phyloP scores from a whole-genome alignment of 1,284 basidiomycete genomes.

The Pterulicium gracile region DNA sequence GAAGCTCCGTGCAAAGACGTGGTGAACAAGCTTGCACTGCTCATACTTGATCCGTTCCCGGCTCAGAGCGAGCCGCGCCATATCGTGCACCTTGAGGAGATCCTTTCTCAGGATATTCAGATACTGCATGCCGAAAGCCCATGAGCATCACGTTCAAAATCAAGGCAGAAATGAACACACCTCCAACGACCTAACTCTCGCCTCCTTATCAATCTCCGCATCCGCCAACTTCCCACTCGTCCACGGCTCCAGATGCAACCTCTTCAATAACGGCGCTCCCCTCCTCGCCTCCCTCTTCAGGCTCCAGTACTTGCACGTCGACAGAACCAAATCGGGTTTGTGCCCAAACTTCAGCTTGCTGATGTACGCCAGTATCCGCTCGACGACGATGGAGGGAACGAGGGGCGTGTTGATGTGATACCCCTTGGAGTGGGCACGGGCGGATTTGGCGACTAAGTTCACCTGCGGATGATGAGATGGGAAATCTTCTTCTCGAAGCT shows the following conservation, averaged over 20 bases:
- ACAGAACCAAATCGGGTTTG: conserved; percentile 67
- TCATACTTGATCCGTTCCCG: conserved; percentile 80
- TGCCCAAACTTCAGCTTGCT: conserved; percentile 65
- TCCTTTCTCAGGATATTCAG: conserved; percentile 68
- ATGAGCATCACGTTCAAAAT: background rate
- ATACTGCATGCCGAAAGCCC: conserved; percentile 33
- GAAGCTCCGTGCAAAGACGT: conserved; percentile 52
- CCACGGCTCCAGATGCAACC: conserved; percentile 96
- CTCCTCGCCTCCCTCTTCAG: conserved; percentile 88
- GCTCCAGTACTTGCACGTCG: conserved; percentile 93
- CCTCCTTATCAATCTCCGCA: conserved; percentile 57
- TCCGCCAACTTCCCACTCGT: conserved; percentile 50
- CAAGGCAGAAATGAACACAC: conserved; percentile 25
- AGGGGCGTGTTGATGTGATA: conserved; percentile 73
- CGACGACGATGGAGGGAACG: conserved; percentile 63
- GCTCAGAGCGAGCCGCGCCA: conserved; percentile 68
- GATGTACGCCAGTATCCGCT: conserved; percentile 74
- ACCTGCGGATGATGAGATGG: conserved; percentile 10
- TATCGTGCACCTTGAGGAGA: conserved; percentile 61
- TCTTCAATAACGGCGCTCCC: conserved; percentile 89
- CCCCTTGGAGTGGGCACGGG: conserved; percentile 72
- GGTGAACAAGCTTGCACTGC: conserved; percentile 63
- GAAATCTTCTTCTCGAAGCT: conserved; percentile 24
- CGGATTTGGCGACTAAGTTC: conserved; percentile 44
- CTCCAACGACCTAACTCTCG: conserved; percentile 45